Conservation (phyloP, 2,329 filamentous ascomycete genomes). For the Arthrinium puccinioides region DNA sequence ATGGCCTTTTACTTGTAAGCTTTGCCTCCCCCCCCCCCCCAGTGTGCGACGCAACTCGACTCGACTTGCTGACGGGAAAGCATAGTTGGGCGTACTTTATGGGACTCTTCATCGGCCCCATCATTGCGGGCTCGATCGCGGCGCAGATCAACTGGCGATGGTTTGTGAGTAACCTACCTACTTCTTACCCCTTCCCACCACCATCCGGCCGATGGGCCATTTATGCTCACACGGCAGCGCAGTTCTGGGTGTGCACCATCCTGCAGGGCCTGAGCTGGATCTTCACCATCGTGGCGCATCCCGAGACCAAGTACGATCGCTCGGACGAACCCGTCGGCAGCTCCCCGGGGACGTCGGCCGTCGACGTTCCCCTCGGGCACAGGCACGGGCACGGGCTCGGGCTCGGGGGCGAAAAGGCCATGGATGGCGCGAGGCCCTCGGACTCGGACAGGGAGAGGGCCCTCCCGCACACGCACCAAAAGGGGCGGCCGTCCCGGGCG, state of each 20-base stretch:
- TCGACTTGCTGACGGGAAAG: neutral
- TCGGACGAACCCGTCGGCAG: slow-evolving; percentile 26
- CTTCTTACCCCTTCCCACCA: neutral
- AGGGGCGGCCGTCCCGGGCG: slow-evolving; percentile 8
- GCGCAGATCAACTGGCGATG: slow-evolving; percentile 21
- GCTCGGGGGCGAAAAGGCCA: neutral
- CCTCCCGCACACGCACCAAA: neutral
- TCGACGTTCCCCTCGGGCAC: neutral
- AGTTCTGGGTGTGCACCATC: slow-evolving; percentile 26
- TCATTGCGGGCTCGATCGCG: slow-evolving; percentile 24
- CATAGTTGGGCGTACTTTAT: slow-evolving; percentile 23
- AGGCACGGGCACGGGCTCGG: too few relatives aligned
- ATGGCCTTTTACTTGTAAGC: slow-evolving; percentile 22
- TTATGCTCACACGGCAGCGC: neutral
- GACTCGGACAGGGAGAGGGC: neutral
- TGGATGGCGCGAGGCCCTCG: neutral
- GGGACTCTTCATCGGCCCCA: slow-evolving; percentile 24
- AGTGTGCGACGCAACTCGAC: neutral
- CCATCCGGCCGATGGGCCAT: neutral
- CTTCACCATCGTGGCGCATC: slow-evolving; percentile 17
- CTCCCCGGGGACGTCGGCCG: neutral
- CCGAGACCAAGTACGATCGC: slow-evolving; percentile 23
- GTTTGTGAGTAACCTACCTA: slow-evolving; percentile 16
- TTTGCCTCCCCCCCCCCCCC: neutral
- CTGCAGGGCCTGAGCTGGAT: slow-evolving; percentile 20